Evolutionary conservation across 805 yeast species (phyloP).

Genomic region (Metschnikowia kofuensis): DNA sequence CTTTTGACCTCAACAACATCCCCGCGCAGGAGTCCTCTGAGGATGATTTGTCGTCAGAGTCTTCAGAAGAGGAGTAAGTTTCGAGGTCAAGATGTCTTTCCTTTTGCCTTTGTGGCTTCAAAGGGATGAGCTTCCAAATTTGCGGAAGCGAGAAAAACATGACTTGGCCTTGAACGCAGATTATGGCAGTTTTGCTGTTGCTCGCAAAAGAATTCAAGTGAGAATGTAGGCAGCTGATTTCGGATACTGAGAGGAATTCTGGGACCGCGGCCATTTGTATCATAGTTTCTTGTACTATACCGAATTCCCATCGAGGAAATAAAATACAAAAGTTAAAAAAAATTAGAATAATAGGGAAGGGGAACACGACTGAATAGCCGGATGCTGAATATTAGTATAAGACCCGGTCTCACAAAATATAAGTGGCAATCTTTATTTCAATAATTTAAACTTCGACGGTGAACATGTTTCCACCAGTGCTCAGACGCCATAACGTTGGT

Average conservation of each 20-base stretch:
- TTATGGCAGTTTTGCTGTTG: too few relatives aligned
- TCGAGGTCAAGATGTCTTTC: neutral
- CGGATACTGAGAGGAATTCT: neutral
- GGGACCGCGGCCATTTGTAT: conserved; percentile 8
- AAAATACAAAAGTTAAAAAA: neutral
- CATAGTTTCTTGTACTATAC: conserved; percentile 19
- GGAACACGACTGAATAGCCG: too few relatives aligned
- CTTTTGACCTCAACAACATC: conserved; percentile 33
- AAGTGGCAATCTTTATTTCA: too few relatives aligned
- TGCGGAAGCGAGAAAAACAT: neutral
- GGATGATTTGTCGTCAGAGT: conserved; percentile 53
- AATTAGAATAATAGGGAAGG: too few relatives aligned
- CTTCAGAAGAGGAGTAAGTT: conserved; percentile 67
- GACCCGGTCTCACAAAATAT: too few relatives aligned
- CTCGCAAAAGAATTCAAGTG: neutral
- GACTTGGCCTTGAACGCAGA: too few relatives aligned
- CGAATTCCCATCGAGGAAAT: conserved; percentile 5
- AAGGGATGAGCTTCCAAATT: neutral
- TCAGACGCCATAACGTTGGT: neutral
- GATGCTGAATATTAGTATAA: too few relatives aligned
- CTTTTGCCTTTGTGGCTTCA: neutral
- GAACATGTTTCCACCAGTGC: too few relatives aligned
- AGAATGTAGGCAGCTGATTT: neutral
- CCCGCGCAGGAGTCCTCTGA: conserved; percentile 45
- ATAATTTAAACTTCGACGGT: too few relatives aligned